A percentile compares a stretch with the other conserved stretches of the same genome.
Evolutionary conservation across 2,329 filamentous ascomycete genomes (phyloP).

Genomic region (Colletotrichum sp.): DNA sequence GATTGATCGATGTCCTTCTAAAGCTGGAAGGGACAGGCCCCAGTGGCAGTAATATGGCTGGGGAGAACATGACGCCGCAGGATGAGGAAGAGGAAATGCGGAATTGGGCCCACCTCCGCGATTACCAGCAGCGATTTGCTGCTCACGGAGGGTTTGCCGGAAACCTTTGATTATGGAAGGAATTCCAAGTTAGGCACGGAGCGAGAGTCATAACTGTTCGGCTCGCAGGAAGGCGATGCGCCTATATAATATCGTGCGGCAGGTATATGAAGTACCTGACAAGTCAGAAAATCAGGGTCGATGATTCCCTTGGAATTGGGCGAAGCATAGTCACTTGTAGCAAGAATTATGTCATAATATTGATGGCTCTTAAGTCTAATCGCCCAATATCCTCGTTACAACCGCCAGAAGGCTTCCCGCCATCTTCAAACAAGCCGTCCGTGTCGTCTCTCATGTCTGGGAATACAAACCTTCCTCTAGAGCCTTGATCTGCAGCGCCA

Average conservation of each 20-base stretch:
- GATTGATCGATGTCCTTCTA: conserved; percentile 77
- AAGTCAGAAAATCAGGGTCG: not conserved
- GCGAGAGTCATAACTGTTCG: not conserved
- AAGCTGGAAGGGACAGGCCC: conserved; percentile 71
- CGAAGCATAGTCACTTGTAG: not conserved
- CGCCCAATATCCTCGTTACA: not conserved
- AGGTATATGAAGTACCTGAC: not conserved
- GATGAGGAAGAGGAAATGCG: conserved; percentile 79
- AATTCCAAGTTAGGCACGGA: not conserved
- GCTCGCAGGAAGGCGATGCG: not conserved
- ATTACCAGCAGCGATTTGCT: conserved; percentile 77
- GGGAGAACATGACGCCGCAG: conserved; percentile 51
- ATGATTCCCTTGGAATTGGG: not conserved
- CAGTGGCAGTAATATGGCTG: conserved; percentile 22
- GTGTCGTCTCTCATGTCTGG: conserved; percentile 25
- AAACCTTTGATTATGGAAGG: not conserved
- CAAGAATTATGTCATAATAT: not conserved
- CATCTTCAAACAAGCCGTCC: not conserved
- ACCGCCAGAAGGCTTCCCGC: not conserved
- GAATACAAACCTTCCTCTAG: conserved; percentile 41
- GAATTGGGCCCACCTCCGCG: conserved; percentile 79
- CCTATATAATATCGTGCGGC: not conserved
- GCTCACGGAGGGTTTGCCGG: conserved; percentile 63
- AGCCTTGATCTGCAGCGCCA: conserved; percentile 59
- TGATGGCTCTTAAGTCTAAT: not conserved